Evolutionary conservation across 140 eudicot species (phyloP).

Genomic region (Bidens hawaiensis): DNA sequence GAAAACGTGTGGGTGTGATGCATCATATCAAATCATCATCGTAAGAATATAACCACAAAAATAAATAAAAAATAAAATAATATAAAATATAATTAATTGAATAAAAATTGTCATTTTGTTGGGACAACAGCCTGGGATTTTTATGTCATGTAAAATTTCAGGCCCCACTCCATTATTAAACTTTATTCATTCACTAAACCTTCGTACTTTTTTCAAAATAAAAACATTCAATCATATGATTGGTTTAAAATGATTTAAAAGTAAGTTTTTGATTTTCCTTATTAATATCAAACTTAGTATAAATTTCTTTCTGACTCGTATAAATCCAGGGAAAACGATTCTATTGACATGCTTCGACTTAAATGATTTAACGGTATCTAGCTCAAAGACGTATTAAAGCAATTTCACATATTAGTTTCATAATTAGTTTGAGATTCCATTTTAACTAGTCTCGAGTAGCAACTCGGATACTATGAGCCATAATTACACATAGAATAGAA

Average conservation of each 20-base stretch:
- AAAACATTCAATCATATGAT: not conserved
- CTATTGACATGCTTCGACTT: not conserved
- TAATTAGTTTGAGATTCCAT: too few relatives aligned
- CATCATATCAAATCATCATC: slow-evolving; percentile 29
- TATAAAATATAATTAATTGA: slow-evolving; percentile 3
- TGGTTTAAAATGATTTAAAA: not conserved
- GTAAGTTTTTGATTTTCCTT: not conserved
- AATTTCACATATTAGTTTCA: not conserved
- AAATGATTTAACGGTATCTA: not conserved
- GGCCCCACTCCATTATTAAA: slow-evolving; percentile 26
- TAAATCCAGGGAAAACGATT: not conserved
- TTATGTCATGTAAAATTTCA: slow-evolving; percentile 31
- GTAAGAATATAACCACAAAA: slow-evolving; percentile 1
- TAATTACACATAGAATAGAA: not conserved
- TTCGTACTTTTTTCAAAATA: not conserved
- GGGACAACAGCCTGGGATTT: slow-evolving; percentile 42
- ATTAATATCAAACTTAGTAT: not conserved
- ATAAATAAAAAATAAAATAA: not conserved
- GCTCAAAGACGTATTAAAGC: too few relatives aligned
- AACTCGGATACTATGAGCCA: not conserved
- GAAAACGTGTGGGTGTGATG: slow-evolving; percentile 45
- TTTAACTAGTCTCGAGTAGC: not conserved
- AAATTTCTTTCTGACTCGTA: not conserved
- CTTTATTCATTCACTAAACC: not conserved
- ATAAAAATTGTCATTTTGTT: slow-evolving; percentile 35